Evolutionary conservation across 495 filamentous ascomycete genomes (phyloP), one percentile per base, ranked within the genome.

Genomic region (Tuber umbilicatum): DNA sequence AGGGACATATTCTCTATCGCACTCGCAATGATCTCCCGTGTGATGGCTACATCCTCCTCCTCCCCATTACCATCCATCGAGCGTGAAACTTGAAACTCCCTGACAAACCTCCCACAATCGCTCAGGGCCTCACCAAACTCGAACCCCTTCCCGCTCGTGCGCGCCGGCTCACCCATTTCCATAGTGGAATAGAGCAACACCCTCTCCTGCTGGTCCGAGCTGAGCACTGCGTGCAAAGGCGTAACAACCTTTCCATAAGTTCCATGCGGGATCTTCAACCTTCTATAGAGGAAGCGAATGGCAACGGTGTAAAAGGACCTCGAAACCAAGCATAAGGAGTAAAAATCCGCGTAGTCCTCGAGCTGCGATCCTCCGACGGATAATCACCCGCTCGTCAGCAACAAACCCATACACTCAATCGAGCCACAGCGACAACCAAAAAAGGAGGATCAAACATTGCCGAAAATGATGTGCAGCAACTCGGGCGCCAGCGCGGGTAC

Each of bases 1-100:
- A 70, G 37, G n/a, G 27, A 35, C 73, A 76, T 71, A 38, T 76
- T 76, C 50, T 76, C 75, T 40, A 76, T 47, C 38, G 68, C 73
- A 5, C 50, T 60, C 47, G 71, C 75, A 31, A 76, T 38, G 23
- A 76, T 67, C 47, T 71, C 68, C 55, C 19, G 35, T 17, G 3
- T 14, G 35, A 64, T 64, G 14, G 35, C 55, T 27, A 12, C 27
- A 64, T 17, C 55, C 27, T 5, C 73, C 43, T 21, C 43, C 60
- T 27, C 70, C 41, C 12, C 4, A 31, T 9, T 17, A 55, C 12
- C 4, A 31, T 9, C 23, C 31, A 39, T 40, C 35, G 5, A n/a
- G 12, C 21, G 67, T 10, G 45, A 40, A 38, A 76, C 40, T 21
- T 45, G 47, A 31, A 76, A 76, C 68, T 76, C 60, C 47, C 40